phyloP scores from a whole-genome alignment of 441 rosid genomes.

The Gossypium davidsonii region DNA sequence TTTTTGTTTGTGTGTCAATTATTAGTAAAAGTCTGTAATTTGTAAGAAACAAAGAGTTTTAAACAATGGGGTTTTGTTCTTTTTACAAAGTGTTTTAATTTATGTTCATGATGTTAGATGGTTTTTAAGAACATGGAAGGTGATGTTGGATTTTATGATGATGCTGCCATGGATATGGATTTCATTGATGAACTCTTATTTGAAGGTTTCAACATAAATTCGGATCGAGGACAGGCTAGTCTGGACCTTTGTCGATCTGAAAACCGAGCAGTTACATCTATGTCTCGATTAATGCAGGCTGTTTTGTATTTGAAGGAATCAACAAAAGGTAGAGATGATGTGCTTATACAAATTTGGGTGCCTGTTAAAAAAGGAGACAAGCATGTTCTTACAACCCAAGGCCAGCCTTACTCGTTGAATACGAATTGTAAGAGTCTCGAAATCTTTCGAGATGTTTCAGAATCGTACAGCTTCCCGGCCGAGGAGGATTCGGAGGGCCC shows the following conservation, averaged over 20 bases:
- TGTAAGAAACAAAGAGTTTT: slow-evolving; percentile 13
- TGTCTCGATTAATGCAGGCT: slow-evolving; percentile 47
- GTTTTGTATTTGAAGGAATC: slow-evolving; percentile 42
- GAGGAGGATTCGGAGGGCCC: slow-evolving; percentile 51
- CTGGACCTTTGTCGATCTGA: slow-evolving; percentile 26
- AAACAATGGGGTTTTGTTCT: slow-evolving; percentile 20
- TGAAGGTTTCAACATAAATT: slow-evolving; percentile 33
- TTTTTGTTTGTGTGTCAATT: neutral
- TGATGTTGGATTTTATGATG: slow-evolving; percentile 28
- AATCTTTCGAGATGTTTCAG: slow-evolving; percentile 53
- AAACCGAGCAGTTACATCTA: slow-evolving; percentile 23
- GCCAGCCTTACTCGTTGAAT: slow-evolving; percentile 59
- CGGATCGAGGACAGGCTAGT: slow-evolving; percentile 22
- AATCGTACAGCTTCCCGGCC: slow-evolving; percentile 45
- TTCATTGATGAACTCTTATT: slow-evolving; percentile 79
- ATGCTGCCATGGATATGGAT: slow-evolving; percentile 69
- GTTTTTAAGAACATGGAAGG: slow-evolving; percentile 48
- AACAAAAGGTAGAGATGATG: slow-evolving; percentile 43
- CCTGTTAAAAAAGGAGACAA: slow-evolving; percentile 61
- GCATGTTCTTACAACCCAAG: slow-evolving; percentile 59
- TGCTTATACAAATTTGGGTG: slow-evolving; percentile 81
- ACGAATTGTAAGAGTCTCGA: slow-evolving; percentile 44
- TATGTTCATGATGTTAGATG: slow-evolving; percentile 19
- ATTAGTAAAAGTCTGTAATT: neutral
- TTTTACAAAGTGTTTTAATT: slow-evolving; percentile 4